A percentile compares a stretch with the other conserved stretches of the same genome.
These are phyloP conservation scores for Daedaleopsis nitida DNA, from an alignment of 768 basidiomycete genomes.

Conservation along the genomic window DNA sequence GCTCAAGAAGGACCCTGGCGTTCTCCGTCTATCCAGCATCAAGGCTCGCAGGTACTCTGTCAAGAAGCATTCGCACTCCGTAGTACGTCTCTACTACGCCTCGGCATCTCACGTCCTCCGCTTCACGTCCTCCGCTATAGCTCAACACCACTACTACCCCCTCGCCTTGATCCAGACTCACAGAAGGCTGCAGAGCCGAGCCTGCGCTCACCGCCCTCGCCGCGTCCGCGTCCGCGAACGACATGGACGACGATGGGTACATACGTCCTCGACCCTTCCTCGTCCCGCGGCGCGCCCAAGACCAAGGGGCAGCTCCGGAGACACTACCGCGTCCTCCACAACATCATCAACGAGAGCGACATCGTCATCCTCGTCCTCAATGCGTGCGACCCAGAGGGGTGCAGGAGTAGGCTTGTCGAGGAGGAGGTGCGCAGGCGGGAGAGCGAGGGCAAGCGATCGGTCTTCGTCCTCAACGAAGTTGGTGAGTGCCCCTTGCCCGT, in stretches of 20 bases:
- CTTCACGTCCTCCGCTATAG: not conserved
- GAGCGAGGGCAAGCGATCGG: slow-evolving; percentile 85
- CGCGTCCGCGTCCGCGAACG: slow-evolving; percentile 27
- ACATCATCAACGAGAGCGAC: slow-evolving; percentile 92
- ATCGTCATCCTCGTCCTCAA: slow-evolving; percentile 89
- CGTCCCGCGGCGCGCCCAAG: slow-evolving; percentile 37
- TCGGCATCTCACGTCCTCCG: too few relatives aligned
- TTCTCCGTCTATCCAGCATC: slow-evolving; percentile 79
- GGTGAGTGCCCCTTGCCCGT: slow-evolving; percentile 49
- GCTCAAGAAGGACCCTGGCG: slow-evolving; percentile 86
- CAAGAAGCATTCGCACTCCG: slow-evolving; percentile 34
- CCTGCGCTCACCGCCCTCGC: slow-evolving; percentile 57
- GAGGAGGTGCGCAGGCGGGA: slow-evolving; percentile 89
- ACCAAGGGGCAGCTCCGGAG: slow-evolving; percentile 72
- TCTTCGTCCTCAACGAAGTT: slow-evolving; percentile 96
- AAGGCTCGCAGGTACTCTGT: slow-evolving; percentile 61
- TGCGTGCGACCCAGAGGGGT: slow-evolving; percentile 94
- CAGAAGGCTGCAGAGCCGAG: slow-evolving; percentile 78
- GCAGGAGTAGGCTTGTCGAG: slow-evolving; percentile 88
- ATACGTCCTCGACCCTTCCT: slow-evolving; percentile 35
- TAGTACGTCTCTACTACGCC: not conserved
- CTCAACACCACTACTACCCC: slow-evolving; percentile 12
- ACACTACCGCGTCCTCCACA: slow-evolving; percentile 79
- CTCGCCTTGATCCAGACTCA: slow-evolving; percentile 51
- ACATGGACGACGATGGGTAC: slow-evolving; percentile 20